A percentile compares a stretch with the other conserved stretches of the same genome.
Conservation (phyloP, 169 alveolate species). For the Amoebophrya sp. region DNA sequence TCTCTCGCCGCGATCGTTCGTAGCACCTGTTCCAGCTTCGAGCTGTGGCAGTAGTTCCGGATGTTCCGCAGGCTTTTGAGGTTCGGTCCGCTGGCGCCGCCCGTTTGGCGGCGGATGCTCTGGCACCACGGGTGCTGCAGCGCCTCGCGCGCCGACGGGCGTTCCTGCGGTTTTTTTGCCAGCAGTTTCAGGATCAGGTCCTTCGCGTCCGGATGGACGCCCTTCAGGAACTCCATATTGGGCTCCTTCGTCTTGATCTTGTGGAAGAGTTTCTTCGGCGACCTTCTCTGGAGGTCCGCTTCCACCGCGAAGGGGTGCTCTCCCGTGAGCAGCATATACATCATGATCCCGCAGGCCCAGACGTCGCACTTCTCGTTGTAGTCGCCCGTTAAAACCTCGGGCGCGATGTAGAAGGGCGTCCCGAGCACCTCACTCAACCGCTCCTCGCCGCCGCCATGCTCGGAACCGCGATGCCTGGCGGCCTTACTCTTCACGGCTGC, state of each 20-base stretch:
- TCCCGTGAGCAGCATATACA: constrained; percentile 55
- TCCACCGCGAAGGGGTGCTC: constrained; percentile 35
- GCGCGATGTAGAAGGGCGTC: constrained; percentile 68
- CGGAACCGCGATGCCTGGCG: too few relatives aligned
- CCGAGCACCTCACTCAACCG: constrained; percentile 77
- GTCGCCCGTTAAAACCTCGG: constrained; percentile 59
- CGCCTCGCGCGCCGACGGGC: constrained; percentile 73
- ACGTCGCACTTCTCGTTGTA: constrained; percentile 62
- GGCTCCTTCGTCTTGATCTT: too few relatives aligned
- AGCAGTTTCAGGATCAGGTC: constrained; percentile 23
- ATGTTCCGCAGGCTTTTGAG: not conserved
- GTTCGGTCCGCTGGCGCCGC: not conserved
- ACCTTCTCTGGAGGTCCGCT: not conserved
- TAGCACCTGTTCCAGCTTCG: not conserved
- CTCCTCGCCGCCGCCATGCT: too few relatives aligned
- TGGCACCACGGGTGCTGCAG: constrained; percentile 61
- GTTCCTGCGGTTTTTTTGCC: too few relatives aligned
- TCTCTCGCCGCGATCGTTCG: not conserved
- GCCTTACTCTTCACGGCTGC: constrained; percentile 56
- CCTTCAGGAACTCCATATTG: too few relatives aligned
- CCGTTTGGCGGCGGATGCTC: not conserved
- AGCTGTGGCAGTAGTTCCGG: not conserved
- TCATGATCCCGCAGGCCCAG: constrained; percentile 63
- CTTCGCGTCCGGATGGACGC: too few relatives aligned
- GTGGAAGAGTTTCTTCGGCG: not conserved